Evolutionary conservation across 345 rosid species (phyloP).

Genomic region (Gossypium herbaceum): DNA sequence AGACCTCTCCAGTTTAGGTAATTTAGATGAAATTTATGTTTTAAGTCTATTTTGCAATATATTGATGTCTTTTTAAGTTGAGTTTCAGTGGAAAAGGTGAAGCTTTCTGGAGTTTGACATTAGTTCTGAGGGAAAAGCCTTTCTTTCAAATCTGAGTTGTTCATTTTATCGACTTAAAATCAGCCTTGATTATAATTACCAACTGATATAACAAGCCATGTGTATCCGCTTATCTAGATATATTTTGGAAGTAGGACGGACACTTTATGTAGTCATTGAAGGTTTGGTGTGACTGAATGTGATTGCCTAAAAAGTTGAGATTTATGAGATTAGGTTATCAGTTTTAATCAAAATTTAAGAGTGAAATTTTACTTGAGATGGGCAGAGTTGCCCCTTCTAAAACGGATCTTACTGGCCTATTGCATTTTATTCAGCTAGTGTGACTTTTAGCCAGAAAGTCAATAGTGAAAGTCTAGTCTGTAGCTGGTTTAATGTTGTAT

Average conservation of each 20-base stretch:
- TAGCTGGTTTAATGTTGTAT: background rate
- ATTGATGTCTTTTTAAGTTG: background rate
- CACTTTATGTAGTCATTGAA: background rate
- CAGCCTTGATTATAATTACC: background rate
- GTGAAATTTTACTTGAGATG: background rate
- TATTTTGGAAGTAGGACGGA: conserved; percentile 4
- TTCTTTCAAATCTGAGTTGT: background rate
- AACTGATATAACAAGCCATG: background rate
- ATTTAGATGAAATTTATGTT: background rate
- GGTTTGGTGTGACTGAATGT: background rate
- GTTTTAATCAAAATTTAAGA: background rate
- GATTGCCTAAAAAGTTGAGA: background rate
- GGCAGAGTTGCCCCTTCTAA: background rate
- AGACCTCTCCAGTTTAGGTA: conserved; percentile 61
- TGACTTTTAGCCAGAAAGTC: background rate
- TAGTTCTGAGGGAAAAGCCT: background rate
- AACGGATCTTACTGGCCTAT: background rate
- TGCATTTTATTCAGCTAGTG: background rate
- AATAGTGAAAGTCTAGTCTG: background rate
- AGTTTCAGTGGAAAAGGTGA: background rate
- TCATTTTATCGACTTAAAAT: background rate
- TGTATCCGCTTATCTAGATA: background rate
- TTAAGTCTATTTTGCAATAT: background rate
- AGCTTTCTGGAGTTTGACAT: background rate
- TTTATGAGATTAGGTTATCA: background rate